phyloP scores from a whole-genome alignment of 208 protist species.

The Trypanosoma melophagium region DNA sequence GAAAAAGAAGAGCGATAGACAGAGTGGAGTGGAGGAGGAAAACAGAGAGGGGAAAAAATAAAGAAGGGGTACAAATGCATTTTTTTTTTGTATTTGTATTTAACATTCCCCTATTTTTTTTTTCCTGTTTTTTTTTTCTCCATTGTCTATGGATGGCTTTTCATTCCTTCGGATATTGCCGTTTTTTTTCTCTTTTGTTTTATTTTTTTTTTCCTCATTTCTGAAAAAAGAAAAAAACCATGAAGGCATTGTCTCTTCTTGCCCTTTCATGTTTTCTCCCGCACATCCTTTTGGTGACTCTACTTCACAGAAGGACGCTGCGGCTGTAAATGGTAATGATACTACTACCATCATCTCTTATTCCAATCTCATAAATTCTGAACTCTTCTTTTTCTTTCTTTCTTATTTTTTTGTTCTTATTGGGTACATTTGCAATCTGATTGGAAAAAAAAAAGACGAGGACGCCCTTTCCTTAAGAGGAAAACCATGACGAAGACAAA shows the following conservation, averaged over 20 bases:
- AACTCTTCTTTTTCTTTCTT: neutral
- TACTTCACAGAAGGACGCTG: too few relatives aligned
- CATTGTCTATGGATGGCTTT: neutral
- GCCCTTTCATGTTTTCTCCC: neutral
- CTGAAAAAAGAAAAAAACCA: too few relatives aligned
- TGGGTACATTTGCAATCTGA: neutral
- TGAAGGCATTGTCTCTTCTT: too few relatives aligned
- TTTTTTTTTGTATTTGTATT: too few relatives aligned
- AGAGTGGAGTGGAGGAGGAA: neutral
- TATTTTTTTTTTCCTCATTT: neutral
- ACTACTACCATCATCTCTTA: too few relatives aligned
- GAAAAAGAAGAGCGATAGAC: neutral
- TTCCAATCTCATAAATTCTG: too few relatives aligned
- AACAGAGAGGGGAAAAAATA: neutral
- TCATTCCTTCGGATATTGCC: slow-evolving; percentile 6
- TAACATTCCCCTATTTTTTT: too few relatives aligned
- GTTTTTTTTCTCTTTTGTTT: slow-evolving; percentile 5
- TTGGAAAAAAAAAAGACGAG: slow-evolving; percentile 9
- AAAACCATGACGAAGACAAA: slow-evolving; percentile 93
- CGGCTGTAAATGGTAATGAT: too few relatives aligned
- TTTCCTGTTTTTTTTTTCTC: neutral
- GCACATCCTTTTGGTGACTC: neutral
- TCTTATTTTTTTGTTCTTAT: slow-evolving; percentile 17
- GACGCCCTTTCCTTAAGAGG: slow-evolving; percentile 16
- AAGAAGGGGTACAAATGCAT: neutral